Base-by-base conservation (phyloP, 805 yeast genomes). In the Soucietia sequanensis region DNA sequence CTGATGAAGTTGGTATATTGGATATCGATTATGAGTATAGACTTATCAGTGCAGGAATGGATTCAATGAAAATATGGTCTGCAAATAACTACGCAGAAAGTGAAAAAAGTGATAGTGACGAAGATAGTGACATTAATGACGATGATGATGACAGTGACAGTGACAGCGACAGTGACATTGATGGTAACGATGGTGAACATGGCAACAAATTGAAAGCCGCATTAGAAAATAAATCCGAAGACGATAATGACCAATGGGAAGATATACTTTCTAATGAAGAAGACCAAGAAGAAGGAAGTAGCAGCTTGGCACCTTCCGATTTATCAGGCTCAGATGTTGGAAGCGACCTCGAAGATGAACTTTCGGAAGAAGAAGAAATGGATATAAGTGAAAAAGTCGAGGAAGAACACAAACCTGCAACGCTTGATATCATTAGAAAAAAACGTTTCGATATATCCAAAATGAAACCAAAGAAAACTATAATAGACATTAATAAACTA, bases 11-110 rank as follows among this genome's bases (percentile, higher is more conserved):
- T 2, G 72, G 76, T 0, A 70, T 74, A 28, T 63, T 91, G 43
- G 97, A 89, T 52, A 66, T 87, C 35, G 99, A 91, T 56, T 78
- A 56, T 44, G 84, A 83, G 37, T 93, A 88, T 52, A 73, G 96
- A 40, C 63, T 89, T 35, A 77, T 85, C 3, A 80, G 85, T 55
- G 88, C 84, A 5, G 93, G 96, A 14, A 83, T 90, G 89, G 91
- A 85, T 30, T 69, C 72, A 18, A 64, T 91, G 38, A 83, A 81
- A 47, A 66, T 91, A 5, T 91, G 98, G 98, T 67, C 74, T 8
- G 41, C 34, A 3, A 41, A 37, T 9, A 55, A 45, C 13, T 49
- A 37, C 10, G 45, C 32, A 3, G 42, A 39, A 4, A 49, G 33
- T 10, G 50, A 40, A 1, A 59, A 46, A 0, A 65, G 52, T 2